Evolutionary conservation across 83 land plant genomes (phyloP).

Genomic region (Isoetes engelmannii): DNA sequence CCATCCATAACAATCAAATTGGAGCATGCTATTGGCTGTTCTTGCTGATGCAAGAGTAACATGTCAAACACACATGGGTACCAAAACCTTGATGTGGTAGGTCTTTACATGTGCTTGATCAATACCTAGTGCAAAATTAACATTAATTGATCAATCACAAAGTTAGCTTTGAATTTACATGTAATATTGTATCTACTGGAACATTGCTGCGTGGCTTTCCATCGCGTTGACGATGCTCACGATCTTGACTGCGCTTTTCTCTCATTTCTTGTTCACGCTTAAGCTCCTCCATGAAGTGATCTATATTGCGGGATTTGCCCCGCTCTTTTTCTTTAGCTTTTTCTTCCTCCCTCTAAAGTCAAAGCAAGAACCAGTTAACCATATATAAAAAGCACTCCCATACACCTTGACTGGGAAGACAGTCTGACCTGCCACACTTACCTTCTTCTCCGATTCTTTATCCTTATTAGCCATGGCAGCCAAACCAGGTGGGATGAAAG

Average conservation of each 20-base stretch:
- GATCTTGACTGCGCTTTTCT: constrained; percentile 85
- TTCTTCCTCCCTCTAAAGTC: constrained; percentile 78
- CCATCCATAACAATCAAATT: neutral
- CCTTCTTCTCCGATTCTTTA: constrained; percentile 88
- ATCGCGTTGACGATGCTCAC: constrained; percentile 75
- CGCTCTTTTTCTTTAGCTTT: constrained; percentile 83
- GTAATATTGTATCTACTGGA: too few species aligned
- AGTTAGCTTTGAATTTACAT: too few species aligned
- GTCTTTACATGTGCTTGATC: too few species aligned
- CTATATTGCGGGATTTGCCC: constrained; percentile 77
- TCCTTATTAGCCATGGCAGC: constrained; percentile 55
- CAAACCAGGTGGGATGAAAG: constrained; percentile 90
- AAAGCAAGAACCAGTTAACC: neutral
- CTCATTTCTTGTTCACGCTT: constrained; percentile 93
- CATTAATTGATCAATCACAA: too few species aligned
- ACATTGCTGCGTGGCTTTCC: constrained; percentile 48
- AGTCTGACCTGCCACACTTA: constrained; percentile 15
- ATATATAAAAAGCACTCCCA: constrained; percentile 1
- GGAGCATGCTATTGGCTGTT: too few species aligned
- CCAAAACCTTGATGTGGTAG: too few species aligned
- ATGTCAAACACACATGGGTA: too few species aligned
- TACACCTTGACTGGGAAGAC: neutral
- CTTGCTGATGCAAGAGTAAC: too few species aligned
- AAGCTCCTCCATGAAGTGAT: constrained; percentile 96
- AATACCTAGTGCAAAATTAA: too few species aligned